Percentiles rank a stretch among this genome's conserved stretches.
phyloP scores from a whole-genome alignment of 352 stramenopile species.

The Globisporangium cylindrosporum region DNA sequence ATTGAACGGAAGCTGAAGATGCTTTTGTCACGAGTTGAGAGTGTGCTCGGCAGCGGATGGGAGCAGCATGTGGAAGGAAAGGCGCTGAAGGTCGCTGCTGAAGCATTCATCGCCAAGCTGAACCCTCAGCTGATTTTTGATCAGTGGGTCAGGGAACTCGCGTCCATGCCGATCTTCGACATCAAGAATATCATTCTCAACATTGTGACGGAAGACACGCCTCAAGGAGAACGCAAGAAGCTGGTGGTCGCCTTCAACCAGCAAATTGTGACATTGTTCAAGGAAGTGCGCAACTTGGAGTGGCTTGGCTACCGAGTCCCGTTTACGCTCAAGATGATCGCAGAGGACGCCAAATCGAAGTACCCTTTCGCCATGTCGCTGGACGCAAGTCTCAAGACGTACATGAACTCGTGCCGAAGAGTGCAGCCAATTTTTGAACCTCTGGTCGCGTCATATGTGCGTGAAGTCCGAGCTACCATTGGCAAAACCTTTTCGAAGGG shows the following conservation, averaged over 20 bases:
- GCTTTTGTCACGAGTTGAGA: conserved; percentile 95
- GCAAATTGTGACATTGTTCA: conserved; percentile 97
- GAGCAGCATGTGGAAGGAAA: conserved; percentile 97
- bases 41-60: conserved; percentile 96
- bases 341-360: conserved; percentile 95
- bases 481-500: conserved; percentile 88
- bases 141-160: conserved; percentile 92
- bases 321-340: conserved; percentile 93
- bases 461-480: conserved; percentile 79
- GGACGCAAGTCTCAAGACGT: conserved; percentile 95
- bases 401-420: conserved; percentile 74
- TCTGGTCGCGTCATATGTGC: conserved; percentile 69
- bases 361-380: conserved; percentile 98
- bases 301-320: conserved; percentile 98
- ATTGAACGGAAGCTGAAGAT: conserved; percentile 99
- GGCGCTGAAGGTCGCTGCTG: conserved; percentile 90
- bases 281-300: conserved; percentile 98
- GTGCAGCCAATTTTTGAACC: conserved; percentile 86
- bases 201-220: conserved; percentile 81
- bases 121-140: conserved; percentile 93
- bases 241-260: conserved; percentile 95
- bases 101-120: conserved; percentile 86
- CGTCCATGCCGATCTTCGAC: conserved; percentile 88
- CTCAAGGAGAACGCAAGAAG: conserved; percentile 70
- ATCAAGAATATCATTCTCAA: conserved; percentile 91